phyloP scores from a whole-genome alignment of 148 eudicot species.

The Cornus kousa region DNA sequence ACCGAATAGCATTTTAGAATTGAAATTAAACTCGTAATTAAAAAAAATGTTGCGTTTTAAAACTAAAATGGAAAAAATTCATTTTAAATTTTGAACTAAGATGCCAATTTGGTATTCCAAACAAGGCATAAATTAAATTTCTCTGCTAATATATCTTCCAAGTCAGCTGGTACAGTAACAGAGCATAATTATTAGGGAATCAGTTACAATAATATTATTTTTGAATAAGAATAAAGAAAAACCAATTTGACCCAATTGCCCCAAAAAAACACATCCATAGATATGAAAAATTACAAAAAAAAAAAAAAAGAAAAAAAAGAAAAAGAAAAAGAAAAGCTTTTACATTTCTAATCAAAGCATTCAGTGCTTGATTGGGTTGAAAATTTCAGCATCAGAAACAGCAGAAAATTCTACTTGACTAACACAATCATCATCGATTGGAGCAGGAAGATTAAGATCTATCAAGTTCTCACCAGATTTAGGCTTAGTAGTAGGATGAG shows the following conservation, averaged over 20 bases:
- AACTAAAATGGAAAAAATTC: too few species aligned
- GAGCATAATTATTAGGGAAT: slow-evolving; percentile 12
- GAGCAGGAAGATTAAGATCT: slow-evolving; percentile 88
- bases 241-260: slow-evolving; percentile 13
- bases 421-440: slow-evolving; percentile 44
- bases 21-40: too few species aligned
- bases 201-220: slow-evolving; percentile 11
- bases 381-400: slow-evolving; percentile 53
- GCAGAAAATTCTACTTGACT: slow-evolving; percentile 47
- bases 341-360: not conserved
- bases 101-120: too few species aligned
- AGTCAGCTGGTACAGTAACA: slow-evolving; percentile 18
- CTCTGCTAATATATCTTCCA: slow-evolving; percentile 12
- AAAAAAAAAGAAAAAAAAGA: not conserved
- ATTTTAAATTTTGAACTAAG: too few species aligned
- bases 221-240: not conserved
- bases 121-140: not conserved
- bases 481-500: not conserved
- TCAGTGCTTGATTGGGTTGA: slow-evolving; percentile 14
- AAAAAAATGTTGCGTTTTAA: too few species aligned
- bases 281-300: not conserved
- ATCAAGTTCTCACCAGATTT: slow-evolving; percentile 27
- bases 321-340: not conserved
- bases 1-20: too few species aligned
- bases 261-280: slow-evolving; percentile 2